Percentiles rank a stretch among this genome's conserved stretches.
Conservation (phyloP, 75 land plant genomes). For the Larix kaempferi region DNA sequence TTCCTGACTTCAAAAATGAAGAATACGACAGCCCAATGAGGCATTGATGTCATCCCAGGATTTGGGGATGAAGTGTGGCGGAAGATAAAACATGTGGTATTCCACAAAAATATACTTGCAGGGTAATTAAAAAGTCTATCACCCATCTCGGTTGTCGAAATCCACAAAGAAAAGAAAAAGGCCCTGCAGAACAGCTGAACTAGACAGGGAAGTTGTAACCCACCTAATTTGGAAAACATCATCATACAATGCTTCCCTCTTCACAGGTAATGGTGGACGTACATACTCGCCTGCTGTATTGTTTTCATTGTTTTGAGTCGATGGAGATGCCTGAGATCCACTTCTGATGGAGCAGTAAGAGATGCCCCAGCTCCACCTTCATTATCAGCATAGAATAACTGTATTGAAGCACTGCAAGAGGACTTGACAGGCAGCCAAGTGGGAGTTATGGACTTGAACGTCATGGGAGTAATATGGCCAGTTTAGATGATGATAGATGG, state of each 20-base stretch:
- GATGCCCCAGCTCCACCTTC: slow-evolving; percentile 36
- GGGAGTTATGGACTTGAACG: slow-evolving; percentile 51
- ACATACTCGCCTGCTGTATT: slow-evolving; percentile 62
- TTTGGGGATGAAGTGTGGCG: background rate
- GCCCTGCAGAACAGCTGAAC: background rate
- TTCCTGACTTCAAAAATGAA: too few species aligned
- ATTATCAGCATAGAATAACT: slow-evolving; percentile 67
- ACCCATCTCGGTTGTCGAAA: background rate
- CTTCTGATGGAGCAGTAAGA: slow-evolving; percentile 19
- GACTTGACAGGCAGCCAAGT: too few species aligned
- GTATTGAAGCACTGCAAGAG: too few species aligned
- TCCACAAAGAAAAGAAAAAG: background rate
- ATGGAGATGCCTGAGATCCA: background rate
- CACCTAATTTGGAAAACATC: slow-evolving; percentile 68
- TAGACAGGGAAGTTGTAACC: background rate
- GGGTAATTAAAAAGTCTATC: too few species aligned
- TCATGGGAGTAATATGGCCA: slow-evolving; percentile 24
- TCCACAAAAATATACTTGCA: too few species aligned
- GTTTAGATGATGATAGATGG: slow-evolving; percentile 71
- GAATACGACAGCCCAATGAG: too few species aligned
- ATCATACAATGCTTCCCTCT: slow-evolving; percentile 86
- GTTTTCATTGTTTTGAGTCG: slow-evolving; percentile 1
- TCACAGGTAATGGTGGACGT: slow-evolving; percentile 91
- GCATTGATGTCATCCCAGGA: too few species aligned
- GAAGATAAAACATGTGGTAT: too few species aligned